Evolutionary conservation across 2,329 filamentous ascomycete species (phyloP).

Genomic region (Teratosphaeria gauchensis): DNA sequence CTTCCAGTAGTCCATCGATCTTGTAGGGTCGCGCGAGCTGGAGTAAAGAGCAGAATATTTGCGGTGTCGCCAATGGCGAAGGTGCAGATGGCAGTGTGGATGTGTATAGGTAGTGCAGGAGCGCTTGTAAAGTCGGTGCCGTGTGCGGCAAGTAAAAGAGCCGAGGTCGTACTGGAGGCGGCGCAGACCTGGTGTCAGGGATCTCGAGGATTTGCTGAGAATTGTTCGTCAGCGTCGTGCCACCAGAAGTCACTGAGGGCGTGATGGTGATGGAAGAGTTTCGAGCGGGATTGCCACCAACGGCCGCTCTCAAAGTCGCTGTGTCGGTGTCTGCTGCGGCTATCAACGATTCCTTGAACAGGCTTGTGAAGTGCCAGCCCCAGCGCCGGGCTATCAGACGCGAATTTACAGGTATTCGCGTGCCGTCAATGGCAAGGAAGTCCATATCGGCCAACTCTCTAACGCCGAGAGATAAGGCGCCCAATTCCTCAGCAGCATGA

Average conservation of each 20-base stretch:
- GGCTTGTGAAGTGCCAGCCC: constrained; percentile 92
- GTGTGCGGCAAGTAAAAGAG: constrained; percentile 92
- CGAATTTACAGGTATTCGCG: constrained; percentile 89
- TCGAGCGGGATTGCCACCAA: constrained; percentile 45
- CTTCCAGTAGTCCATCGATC: constrained; percentile 84
- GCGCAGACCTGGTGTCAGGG: constrained; percentile 44
- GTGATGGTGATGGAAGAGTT: constrained; percentile 84
- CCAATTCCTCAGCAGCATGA: constrained; percentile 72
- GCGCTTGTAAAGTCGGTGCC: constrained; percentile 74
- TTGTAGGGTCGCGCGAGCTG: constrained; percentile 91
- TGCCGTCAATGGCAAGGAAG: constrained; percentile 80
- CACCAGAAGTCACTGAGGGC: constrained; percentile 45
- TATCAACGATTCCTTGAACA: constrained; percentile 68
- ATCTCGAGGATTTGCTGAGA: constrained; percentile 28
- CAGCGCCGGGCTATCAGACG: constrained; percentile 77
- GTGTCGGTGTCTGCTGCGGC: constrained; percentile 59
- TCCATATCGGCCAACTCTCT: constrained; percentile 96
- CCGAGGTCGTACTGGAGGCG: constrained; percentile 59
- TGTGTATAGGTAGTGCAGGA: constrained; percentile 90
- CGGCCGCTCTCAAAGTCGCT: constrained; percentile 59
- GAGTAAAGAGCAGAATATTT: constrained; percentile 88
- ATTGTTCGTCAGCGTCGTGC: constrained; percentile 39
- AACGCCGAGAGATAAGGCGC: constrained; percentile 66
- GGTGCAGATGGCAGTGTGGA: constrained; percentile 70
- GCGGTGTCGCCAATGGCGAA: constrained; percentile 77